Evolutionary conservation across 768 basidiomycete genomes (phyloP), one percentile per base, ranked within the genome.

Genomic region (Mrakia hoshinonis): DNA sequence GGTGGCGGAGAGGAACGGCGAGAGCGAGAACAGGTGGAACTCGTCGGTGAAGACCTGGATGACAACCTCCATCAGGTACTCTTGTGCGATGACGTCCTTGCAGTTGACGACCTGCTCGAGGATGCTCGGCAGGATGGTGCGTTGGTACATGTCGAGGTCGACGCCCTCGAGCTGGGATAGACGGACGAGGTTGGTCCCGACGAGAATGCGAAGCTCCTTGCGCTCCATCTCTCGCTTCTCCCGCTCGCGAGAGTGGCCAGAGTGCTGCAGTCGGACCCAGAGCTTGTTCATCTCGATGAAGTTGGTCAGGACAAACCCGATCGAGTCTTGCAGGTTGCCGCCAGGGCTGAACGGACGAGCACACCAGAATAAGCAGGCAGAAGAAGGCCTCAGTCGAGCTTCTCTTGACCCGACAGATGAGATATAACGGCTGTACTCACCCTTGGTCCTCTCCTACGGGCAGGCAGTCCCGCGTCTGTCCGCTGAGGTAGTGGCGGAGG

Each of bases 221-320:
- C 96, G 88, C 78, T 99, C 96, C 83, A 95, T 83, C 79, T 98
- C 96, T 66, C 96, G 89, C 80, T 96, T 96, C 79, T 99, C 96
- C 67, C 94, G 87, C 79, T 99, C 96, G 60, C 92, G 86, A 1
- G 93, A 96, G 77, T 98, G 94, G 0, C 95, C 96, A 77, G 95
- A 91, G 77, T 99, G 96, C 79, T 98, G 96, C 13, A 98, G 84
- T 49, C 96, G 90, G 3, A 99, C 95, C 96, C 96, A 98, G 29
- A 98, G 87, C 79, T 98, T 99, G 85, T 98, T 98, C 95, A 98
- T 99, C 78, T 99, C 96, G 78, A 99, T 92, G 77, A 99, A 98
- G 80, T 98, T 98, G 73, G 93, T 97, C 72, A 99, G 84, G 49
- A 97, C 93, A 78, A 98, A 98, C 3, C 86, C 86, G 74, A 91